Conservation (phyloP, 2,329 filamentous ascomycete genomes). For the Neonectria ditissima region DNA sequence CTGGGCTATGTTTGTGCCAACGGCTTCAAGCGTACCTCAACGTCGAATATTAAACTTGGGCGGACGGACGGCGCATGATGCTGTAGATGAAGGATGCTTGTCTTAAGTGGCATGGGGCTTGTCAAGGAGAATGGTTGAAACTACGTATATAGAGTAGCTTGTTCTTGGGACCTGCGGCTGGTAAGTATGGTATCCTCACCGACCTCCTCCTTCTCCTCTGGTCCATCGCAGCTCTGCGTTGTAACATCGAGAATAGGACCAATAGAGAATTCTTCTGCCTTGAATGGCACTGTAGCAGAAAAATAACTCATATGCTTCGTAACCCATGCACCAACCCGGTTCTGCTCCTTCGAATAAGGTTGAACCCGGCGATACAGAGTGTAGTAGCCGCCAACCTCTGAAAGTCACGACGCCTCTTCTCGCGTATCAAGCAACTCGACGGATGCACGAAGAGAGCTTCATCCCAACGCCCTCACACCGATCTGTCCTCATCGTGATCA, state of each 20-base stretch:
- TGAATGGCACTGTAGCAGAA: neutral
- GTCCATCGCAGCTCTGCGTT: neutral
- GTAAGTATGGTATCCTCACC: neutral
- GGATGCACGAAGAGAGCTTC: neutral
- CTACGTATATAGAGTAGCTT: neutral
- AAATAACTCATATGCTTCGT: neutral
- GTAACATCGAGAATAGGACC: neutral
- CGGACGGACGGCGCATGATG: neutral
- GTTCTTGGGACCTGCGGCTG: too few species aligned
- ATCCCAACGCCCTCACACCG: neutral
- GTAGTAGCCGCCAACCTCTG: neutral
- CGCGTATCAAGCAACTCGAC: neutral
- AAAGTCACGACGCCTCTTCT: neutral
- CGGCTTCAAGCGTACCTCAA: neutral
- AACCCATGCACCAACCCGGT: neutral
- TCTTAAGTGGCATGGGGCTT: neutral
- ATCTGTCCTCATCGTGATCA: neutral
- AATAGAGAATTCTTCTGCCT: neutral
- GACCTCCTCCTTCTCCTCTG: neutral
- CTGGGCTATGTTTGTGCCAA: neutral
- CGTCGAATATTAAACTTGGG: too few species aligned
- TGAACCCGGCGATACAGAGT: neutral
- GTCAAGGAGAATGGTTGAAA: neutral
- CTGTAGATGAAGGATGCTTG: neutral
- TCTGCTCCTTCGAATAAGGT: neutral